Percentiles rank a stretch among this genome's conserved stretches.
phyloP scores from a whole-genome alignment of 1,284 basidiomycete genomes.

The Puccinia triticina region DNA sequence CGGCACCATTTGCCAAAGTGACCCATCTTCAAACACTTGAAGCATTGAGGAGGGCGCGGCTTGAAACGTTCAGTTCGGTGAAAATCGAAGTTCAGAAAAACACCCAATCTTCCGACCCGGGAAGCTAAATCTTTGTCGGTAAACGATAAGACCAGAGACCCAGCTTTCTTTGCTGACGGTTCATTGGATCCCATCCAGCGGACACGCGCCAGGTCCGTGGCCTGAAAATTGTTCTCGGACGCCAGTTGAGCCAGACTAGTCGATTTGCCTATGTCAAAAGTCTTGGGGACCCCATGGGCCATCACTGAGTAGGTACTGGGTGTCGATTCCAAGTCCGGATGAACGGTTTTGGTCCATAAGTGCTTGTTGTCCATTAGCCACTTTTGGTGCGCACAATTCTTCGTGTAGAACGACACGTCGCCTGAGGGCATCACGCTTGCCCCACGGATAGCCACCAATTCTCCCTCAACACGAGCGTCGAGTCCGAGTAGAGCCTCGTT shows the following conservation, averaged over 20 bases:
- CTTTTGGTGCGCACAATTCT: background rate
- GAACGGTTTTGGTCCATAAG: background rate
- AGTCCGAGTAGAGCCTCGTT: background rate
- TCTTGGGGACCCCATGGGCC: background rate
- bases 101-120: background rate
- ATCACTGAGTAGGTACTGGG: background rate
- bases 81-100: constrained; percentile 15
- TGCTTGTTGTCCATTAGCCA: constrained; percentile 4
- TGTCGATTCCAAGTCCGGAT: background rate
- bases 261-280: background rate
- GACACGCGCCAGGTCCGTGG: background rate
- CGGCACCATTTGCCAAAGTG: constrained; percentile 20
- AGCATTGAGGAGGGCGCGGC: constrained; percentile 5
- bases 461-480: background rate
- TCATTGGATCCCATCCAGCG: background rate
- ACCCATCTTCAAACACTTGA: background rate
- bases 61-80: background rate
- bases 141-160: background rate
- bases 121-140: background rate
- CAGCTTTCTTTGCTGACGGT: background rate
- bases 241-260: background rate
- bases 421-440: background rate
- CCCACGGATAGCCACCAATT: background rate
- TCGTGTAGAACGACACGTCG: background rate
- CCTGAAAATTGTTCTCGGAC: background rate